phyloP scores from a whole-genome alignment of 2,329 filamentous ascomycete species.

The Beauveria pseudobassiana region DNA sequence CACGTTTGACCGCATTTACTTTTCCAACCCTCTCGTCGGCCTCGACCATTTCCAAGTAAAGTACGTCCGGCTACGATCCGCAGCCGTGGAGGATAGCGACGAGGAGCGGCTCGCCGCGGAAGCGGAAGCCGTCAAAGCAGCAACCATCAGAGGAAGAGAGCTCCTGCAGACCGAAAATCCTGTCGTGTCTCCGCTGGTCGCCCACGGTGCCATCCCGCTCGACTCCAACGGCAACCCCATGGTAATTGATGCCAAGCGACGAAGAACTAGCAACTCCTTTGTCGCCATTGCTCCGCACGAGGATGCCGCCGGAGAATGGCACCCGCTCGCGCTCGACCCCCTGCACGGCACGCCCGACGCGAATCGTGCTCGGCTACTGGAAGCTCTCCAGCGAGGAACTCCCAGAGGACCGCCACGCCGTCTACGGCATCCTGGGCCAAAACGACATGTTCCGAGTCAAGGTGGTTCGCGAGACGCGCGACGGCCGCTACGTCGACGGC shows the following conservation, averaged over 20 bases:
- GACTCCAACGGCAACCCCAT: conserved; percentile 20
- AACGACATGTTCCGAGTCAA: conserved; percentile 61
- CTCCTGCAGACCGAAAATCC: conserved; percentile 37
- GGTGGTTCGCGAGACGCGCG: conserved; percentile 51
- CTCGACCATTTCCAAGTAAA: conserved; percentile 52
- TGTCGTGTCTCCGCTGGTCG: conserved; percentile 36
- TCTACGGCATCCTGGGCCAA: conserved; percentile 53
- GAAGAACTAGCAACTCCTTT: conserved; percentile 26
- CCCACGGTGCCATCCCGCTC: conserved; percentile 43
- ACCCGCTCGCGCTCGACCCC: conserved; percentile 27
- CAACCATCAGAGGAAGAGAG: conserved; percentile 34
- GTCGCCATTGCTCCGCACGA: conserved; percentile 3
- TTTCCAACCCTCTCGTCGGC: conserved; percentile 47
- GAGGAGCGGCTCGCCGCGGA: conserved; percentile 33
- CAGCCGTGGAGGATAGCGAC: conserved; percentile 28
- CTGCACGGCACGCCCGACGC: conserved; percentile 48
- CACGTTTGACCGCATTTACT: conserved; percentile 53
- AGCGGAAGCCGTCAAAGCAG: conserved; percentile 37
- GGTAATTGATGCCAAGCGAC: conserved; percentile 33
- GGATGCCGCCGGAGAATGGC: conserved; percentile 4
- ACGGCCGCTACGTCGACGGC: conserved; percentile 49
- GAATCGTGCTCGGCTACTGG: conserved; percentile 55
- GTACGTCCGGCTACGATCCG: conserved; percentile 49
- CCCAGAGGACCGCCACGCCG: conserved; percentile 48
- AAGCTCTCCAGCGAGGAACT: conserved; percentile 41